Evolutionary conservation across 257 asterid genomes (phyloP), one percentile per base, ranked within the genome.

Genomic region (Rehmannia glutinosa): DNA sequence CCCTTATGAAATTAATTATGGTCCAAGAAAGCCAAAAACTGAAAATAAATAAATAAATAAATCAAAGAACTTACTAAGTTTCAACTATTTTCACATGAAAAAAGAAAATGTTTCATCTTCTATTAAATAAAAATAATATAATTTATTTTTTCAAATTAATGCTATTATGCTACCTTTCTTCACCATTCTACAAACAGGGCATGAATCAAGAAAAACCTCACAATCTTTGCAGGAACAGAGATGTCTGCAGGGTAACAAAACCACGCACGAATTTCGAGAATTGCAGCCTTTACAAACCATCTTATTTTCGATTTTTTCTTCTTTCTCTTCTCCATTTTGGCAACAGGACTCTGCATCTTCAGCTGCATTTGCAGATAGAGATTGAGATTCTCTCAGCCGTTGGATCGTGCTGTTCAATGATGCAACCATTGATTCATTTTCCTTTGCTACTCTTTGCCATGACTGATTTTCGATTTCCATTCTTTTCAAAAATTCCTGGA

Each of bases 171-270:
- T 76, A 6, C 78, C 89, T 75, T 82, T 81, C 65, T 92, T 89
- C 0, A 60, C 73, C 66, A 63, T 50, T 38, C 60, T 77, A 81
- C 98, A 92, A 12, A 89, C 71, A 5, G 98, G 98, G 59, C 98
- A 92, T 11, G 80, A 77, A 73, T 71, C 74, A 56, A 89, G 80
- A 75, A 81, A 80, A 45, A 83, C 80, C 52, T 75, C 92, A 60
- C 97, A 92, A 27, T 68, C 70, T 32, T 67, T 69, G 77, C 98
- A 92, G 8, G 75, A 77, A 10, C 84, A 87, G 5, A 92, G 80
- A 46, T 92, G 98, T 41, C 96, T 75, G 41, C 97, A 92, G 0
- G 98, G 98, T 19, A 92, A 63, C 58, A 89, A 57, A 1, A 92
- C 67, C 12, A 89, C 79, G 51, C 91, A 71, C 19, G 82, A 72